Percentiles rank a stretch among this genome's conserved stretches.
Evolutionary conservation across 78 protist species (phyloP).

Genomic region (Andalucia godoyi): DNA sequence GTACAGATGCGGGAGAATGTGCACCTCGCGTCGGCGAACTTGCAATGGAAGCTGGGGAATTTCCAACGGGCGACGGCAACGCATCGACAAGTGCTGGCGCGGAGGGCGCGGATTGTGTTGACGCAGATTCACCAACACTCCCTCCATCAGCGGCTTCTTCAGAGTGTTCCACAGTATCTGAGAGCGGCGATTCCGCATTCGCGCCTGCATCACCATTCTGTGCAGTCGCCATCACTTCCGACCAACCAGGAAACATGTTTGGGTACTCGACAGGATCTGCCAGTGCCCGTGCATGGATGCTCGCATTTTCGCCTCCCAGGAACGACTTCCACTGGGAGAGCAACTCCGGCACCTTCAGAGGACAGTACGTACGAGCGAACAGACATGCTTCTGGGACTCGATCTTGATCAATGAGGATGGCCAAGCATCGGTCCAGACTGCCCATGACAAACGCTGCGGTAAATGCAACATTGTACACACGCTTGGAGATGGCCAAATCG

Average conservation of each 20-base stretch:
- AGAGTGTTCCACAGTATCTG: too few species aligned
- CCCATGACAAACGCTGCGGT: slow-evolving; percentile 26
- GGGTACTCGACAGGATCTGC: slow-evolving; percentile 60
- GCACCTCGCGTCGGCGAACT: too few species aligned
- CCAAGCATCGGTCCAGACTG: slow-evolving; percentile 42
- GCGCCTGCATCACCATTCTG: too few species aligned
- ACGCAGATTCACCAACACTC: too few species aligned
- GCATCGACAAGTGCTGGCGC: too few species aligned
- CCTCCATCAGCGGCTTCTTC: too few species aligned
- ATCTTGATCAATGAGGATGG: slow-evolving; percentile 37
- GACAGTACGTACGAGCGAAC: slow-evolving; percentile 78
- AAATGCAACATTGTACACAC: slow-evolving; percentile 43
- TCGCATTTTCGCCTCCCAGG: background rate
- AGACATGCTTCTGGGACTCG: slow-evolving; percentile 83
- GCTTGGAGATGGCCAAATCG: background rate
- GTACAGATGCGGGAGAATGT: too few species aligned
- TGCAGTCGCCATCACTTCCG: too few species aligned
- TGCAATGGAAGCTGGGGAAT: too few species aligned
- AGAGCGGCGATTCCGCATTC: too few species aligned
- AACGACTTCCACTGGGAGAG: slow-evolving; percentile 2
- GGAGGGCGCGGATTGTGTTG: too few species aligned
- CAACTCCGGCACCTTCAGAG: background rate
- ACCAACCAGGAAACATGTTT: slow-evolving; percentile 74
- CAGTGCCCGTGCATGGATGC: slow-evolving; percentile 16
- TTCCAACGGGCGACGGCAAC: too few species aligned